phyloP scores from a whole-genome alignment of 441 rosid genomes.

The Caryocar brasiliense region DNA sequence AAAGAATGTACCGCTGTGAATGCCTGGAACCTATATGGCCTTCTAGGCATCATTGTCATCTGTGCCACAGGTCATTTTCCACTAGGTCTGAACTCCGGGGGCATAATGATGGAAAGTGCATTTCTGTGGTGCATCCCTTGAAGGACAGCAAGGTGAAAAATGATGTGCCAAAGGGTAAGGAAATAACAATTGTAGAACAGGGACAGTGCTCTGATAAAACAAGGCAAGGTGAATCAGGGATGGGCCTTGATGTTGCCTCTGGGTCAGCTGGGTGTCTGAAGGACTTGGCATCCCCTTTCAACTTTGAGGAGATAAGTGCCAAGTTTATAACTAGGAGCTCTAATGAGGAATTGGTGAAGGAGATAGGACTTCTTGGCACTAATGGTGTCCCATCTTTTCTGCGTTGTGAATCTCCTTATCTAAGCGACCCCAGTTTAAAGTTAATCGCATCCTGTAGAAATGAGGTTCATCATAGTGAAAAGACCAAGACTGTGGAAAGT shows the following conservation, averaged over 20 bases:
- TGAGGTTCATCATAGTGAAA: conserved; percentile 11
- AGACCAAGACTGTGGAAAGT: conserved; percentile 3
- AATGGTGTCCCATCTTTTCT: conserved; percentile 37
- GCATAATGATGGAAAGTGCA: conserved; percentile 33
- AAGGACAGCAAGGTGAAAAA: conserved; percentile 15
- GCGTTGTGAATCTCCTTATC: conserved; percentile 26
- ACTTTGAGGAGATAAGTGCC: conserved; percentile 35
- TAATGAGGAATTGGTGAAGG: conserved; percentile 39
- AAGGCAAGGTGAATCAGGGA: conserved; percentile 4
- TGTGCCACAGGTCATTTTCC: conserved; percentile 38
- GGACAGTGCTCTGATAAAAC: conserved; percentile 9
- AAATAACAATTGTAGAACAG: conserved; percentile 4
- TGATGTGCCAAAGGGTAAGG: conserved; percentile 17
- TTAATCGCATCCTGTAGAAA: conserved; percentile 9
- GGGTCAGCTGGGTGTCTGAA: conserved; percentile 16
- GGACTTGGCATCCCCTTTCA: conserved; percentile 30
- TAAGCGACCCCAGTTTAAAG: conserved; percentile 29
- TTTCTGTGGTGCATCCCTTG: conserved; percentile 12
- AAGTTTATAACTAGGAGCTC: conserved; percentile 37
- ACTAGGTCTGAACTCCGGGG: conserved; percentile 21
- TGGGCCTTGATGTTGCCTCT: conserved; percentile 9
- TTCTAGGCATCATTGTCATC: conserved; percentile 33
- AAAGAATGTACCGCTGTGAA: conserved; percentile 28
- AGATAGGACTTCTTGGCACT: conserved; percentile 52
- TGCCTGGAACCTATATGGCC: conserved; percentile 48